These are phyloP conservation scores for Lippia alba DNA, from an alignment of 305 asterid species.

Conservation along the genomic window DNA sequence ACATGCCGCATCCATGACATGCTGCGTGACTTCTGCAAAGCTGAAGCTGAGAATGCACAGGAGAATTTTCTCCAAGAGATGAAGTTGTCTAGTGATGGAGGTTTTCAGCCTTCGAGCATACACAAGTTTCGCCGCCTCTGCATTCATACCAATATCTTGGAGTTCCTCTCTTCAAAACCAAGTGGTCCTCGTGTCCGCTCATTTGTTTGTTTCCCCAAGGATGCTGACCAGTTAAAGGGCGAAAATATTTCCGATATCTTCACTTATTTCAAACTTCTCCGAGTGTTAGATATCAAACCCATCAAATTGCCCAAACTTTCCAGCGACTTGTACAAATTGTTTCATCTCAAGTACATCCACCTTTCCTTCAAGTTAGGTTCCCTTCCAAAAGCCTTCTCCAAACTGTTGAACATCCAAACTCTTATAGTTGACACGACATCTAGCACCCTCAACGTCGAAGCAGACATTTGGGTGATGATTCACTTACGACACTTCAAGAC, in stretches of 20 bases:
- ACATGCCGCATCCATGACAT: slow-evolving; percentile 42
- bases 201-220: slow-evolving; percentile 39
- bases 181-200: slow-evolving; percentile 35
- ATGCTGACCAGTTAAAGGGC: background rate
- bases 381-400: slow-evolving; percentile 45
- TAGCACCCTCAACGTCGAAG: slow-evolving; percentile 35
- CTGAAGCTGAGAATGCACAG: slow-evolving; percentile 28
- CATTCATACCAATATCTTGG: slow-evolving; percentile 33
- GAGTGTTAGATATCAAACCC: slow-evolving; percentile 39
- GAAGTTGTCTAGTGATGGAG: slow-evolving; percentile 19
- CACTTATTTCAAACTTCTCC: slow-evolving; percentile 35
- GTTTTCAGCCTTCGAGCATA: slow-evolving; percentile 25
- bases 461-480: slow-evolving; percentile 43
- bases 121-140: slow-evolving; percentile 40
- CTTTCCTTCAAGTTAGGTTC: slow-evolving; percentile 25
- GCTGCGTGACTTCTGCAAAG: slow-evolving; percentile 42
- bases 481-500: slow-evolving; percentile 42
- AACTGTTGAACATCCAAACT: slow-evolving; percentile 43
- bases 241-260: slow-evolving; percentile 27
- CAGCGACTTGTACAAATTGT: slow-evolving; percentile 27
- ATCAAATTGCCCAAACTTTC: slow-evolving; percentile 38
- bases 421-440: slow-evolving; percentile 37
- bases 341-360: slow-evolving; percentile 43
- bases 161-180: slow-evolving; percentile 24
- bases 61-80: slow-evolving; percentile 46